Percentiles rank a stretch among this genome's conserved stretches.
Conservation (phyloP, 805 yeast genomes). For the Kuraishia borneana region DNA sequence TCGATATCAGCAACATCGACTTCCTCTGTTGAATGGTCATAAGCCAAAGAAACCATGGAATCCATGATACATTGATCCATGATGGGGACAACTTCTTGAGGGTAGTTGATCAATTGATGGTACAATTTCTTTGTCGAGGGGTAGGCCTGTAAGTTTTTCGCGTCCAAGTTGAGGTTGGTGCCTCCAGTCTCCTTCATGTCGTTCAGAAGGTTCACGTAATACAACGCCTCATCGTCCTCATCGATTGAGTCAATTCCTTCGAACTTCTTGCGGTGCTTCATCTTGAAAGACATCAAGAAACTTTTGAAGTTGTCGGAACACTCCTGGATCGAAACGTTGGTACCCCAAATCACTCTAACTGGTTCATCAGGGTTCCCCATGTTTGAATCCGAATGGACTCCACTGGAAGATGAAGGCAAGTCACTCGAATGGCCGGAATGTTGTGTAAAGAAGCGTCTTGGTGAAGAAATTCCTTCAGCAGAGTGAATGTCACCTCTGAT, state of each 20-base stretch:
- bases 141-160: conserved; percentile 65
- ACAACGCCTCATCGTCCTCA: conserved; percentile 52
- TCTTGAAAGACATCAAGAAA: conserved; percentile 75
- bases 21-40: conserved; percentile 32
- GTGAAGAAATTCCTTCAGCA: conserved; percentile 58
- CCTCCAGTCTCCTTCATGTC: conserved; percentile 71
- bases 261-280: conserved; percentile 52
- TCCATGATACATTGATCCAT: conserved; percentile 96
- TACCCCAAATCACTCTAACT: conserved; percentile 94
- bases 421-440: conserved; percentile 15
- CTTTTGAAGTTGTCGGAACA: conserved; percentile 70
- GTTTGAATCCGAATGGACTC: conserved; percentile 11
- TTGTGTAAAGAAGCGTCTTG: conserved; percentile 53
- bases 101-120: conserved; percentile 81
- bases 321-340: conserved; percentile 88
- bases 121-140: conserved; percentile 70
- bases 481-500: conserved; percentile 69
- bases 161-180: conserved; percentile 77
- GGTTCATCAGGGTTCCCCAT: conserved; percentile 50
- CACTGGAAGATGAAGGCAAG: conserved; percentile 14
- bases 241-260: conserved; percentile 24
- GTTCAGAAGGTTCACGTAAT: conserved; percentile 63
- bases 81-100: conserved; percentile 93
- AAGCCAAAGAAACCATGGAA: conserved; percentile 64
- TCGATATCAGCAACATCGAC: conserved; percentile 55